Conservation (phyloP, 1,284 basidiomycete species). For the Termitomyces sp. region DNA sequence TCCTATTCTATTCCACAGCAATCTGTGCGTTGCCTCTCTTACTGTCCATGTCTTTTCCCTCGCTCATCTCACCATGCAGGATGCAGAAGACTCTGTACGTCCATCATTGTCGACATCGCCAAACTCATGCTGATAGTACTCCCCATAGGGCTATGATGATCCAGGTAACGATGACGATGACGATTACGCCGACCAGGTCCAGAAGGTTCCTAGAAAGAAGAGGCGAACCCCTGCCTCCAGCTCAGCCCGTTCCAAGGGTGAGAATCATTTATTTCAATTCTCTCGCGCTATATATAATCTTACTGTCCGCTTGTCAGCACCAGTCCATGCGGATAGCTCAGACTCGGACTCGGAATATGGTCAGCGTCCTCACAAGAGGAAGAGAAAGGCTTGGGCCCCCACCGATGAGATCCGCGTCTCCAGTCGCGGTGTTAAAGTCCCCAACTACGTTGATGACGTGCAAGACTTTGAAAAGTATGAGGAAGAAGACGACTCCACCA, state of each 20-base stretch:
- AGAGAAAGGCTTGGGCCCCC: constrained; percentile 52
- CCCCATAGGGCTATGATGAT: constrained; percentile 64
- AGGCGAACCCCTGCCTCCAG: constrained; percentile 45
- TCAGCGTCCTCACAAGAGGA: constrained; percentile 81
- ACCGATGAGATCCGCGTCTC: constrained; percentile 75
- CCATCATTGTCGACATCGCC: constrained; percentile 8
- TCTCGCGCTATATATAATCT: constrained; percentile 11
- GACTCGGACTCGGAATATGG: constrained; percentile 90
- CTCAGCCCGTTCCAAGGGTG: constrained; percentile 56
- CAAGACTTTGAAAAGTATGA: constrained; percentile 80
- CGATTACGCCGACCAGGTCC: constrained; percentile 73
- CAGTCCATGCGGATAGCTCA: constrained; percentile 46
- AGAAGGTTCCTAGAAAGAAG: constrained; percentile 63
- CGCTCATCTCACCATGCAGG: constrained; percentile 27
- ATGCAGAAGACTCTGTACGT: constrained; percentile 67
- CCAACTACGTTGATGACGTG: constrained; percentile 82
- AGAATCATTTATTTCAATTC: constrained; percentile 19
- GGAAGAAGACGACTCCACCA: constrained; percentile 47
- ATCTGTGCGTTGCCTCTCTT: constrained; percentile 24
- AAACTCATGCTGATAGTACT: constrained; percentile 17
- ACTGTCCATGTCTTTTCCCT: constrained; percentile 16
- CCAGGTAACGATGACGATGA: constrained; percentile 51
- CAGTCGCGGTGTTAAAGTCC: constrained; percentile 74
- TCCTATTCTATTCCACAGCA: constrained; percentile 24
- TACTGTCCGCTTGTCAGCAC: constrained; percentile 26